Percentiles rank a stretch among this genome's conserved stretches.
Evolutionary conservation across 2,329 filamentous ascomycete species (phyloP).

Genomic region (Colletotrichum neosansevieriae): DNA sequence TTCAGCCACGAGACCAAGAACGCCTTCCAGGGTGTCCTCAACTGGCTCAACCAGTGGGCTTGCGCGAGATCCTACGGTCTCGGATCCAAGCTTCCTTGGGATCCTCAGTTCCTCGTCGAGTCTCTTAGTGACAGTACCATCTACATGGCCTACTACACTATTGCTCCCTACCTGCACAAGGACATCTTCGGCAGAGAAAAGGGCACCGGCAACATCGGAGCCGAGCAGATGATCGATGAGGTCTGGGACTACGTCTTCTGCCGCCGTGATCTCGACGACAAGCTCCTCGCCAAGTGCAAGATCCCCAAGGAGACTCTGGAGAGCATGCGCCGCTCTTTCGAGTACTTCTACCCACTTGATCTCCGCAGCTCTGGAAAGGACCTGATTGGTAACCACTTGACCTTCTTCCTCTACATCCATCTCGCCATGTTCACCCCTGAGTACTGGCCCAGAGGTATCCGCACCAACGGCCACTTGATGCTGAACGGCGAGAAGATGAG

Average conservation of each 20-base stretch:
- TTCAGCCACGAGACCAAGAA: constrained; percentile 83
- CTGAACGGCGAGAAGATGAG: constrained; percentile 99
- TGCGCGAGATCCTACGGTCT: constrained; percentile 92
- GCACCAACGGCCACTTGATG: constrained; percentile 92
- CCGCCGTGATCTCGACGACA: constrained; percentile 76
- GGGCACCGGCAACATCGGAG: constrained; percentile 75
- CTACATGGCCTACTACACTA: constrained; percentile 87
- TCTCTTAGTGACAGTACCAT: constrained; percentile 91
- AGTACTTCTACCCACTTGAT: constrained; percentile 97
- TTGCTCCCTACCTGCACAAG: constrained; percentile 76
- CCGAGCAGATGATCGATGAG: constrained; percentile 92
- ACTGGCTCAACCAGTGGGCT: constrained; percentile 97
- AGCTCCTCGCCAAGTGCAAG: constrained; percentile 72
- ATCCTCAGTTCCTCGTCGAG: constrained; percentile 90
- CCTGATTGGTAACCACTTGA: constrained; percentile 92
- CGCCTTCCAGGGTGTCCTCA: constrained; percentile 85
- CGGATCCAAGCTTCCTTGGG: constrained; percentile 95
- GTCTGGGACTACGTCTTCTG: constrained; percentile 97
- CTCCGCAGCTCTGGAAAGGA: constrained; percentile 92
- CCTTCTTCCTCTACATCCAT: constrained; percentile 90
- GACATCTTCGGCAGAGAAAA: constrained; percentile 86
- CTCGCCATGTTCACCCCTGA: constrained; percentile 87
- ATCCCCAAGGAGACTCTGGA: constrained; percentile 81
- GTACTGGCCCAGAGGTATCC: constrained; percentile 89
- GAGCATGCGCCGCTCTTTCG: constrained; percentile 89